Evolutionary conservation across 305 asterid genomes (phyloP).

Genomic region (Fraxinus paxiana): DNA sequence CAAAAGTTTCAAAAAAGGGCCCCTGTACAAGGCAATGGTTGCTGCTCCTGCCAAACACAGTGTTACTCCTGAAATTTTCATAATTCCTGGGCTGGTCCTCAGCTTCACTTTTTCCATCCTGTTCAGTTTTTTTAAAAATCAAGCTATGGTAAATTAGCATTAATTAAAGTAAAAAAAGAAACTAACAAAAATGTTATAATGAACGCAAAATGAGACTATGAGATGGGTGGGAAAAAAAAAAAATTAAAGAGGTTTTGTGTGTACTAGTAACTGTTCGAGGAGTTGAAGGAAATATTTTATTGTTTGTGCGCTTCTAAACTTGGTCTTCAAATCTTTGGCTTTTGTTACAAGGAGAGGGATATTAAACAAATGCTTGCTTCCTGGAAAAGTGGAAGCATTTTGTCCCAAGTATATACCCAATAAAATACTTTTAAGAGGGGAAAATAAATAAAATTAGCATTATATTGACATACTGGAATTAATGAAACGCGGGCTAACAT

Average conservation of each 20-base stretch:
- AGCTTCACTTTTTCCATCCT: constrained; percentile 71
- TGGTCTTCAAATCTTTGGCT: background rate
- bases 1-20: constrained; percentile 57
- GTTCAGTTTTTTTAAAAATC: background rate
- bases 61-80: constrained; percentile 56
- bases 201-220: too few relatives aligned
- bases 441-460: background rate
- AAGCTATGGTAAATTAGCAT: background rate
- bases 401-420: background rate
- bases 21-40: constrained; percentile 73
- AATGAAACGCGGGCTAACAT: background rate
- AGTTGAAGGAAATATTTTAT: background rate
- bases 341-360: background rate
- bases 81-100: constrained; percentile 46
- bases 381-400: background rate
- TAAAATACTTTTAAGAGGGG: background rate
- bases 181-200: too few relatives aligned
- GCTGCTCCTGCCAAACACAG: constrained; percentile 71
- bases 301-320: background rate
- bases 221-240: too few relatives aligned
- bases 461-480: too few relatives aligned
- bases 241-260: background rate
- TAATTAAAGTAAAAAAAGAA: background rate
- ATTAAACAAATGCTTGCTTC: background rate
- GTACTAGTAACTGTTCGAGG: background rate